These are phyloP conservation scores for Cornus florida DNA, from an alignment of 148 eudicot species.

Conservation along the genomic window DNA sequence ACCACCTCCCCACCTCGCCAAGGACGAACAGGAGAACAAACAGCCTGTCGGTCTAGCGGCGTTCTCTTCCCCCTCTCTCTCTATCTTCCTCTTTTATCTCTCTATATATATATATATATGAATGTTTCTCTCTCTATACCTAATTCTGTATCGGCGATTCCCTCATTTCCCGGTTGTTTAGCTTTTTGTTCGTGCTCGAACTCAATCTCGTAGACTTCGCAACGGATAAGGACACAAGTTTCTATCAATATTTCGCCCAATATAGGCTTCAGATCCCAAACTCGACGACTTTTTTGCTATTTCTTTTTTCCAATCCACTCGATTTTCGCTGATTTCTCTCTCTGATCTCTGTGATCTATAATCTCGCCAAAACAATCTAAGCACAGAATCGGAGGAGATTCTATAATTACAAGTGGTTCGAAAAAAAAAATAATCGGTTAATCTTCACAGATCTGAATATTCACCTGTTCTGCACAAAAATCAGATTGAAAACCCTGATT, in stretches of 20 bases:
- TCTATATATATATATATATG: neutral
- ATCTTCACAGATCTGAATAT: neutral
- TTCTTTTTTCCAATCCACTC: neutral
- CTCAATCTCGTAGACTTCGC: neutral
- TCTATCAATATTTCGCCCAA: neutral
- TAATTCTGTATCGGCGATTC: neutral
- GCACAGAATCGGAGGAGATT: neutral
- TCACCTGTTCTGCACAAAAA: neutral
- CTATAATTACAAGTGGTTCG: neutral
- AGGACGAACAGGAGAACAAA: conserved; percentile 10
- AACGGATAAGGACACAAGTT: neutral
- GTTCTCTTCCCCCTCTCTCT: neutral
- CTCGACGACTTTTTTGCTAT: neutral
- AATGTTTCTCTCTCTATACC: neutral
- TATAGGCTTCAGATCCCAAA: neutral
- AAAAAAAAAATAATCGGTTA: neutral
- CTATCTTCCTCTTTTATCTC: neutral
- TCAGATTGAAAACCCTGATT: neutral
- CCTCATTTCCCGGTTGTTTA: neutral
- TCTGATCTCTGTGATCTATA: neutral
- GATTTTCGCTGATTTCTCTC: neutral
- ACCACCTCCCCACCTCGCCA: conserved; percentile 13
- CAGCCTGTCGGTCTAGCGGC: neutral
- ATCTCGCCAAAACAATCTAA: neutral
- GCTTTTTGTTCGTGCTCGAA: neutral